phyloP scores from a whole-genome alignment of 2,329 filamentous ascomycete genomes.

The Myriangium duriaei region DNA sequence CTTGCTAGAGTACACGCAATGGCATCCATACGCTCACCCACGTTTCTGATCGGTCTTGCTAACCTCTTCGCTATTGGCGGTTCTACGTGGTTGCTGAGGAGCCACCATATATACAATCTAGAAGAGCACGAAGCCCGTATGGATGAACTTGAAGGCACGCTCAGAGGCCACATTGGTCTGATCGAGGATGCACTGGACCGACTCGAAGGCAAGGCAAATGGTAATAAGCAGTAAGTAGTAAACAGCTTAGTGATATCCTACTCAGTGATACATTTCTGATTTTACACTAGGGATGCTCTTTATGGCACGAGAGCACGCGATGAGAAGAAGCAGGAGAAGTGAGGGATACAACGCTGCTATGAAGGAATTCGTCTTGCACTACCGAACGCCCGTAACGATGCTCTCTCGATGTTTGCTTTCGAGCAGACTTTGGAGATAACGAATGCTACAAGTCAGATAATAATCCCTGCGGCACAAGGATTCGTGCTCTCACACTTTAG shows the following conservation, averaged over 20 bases:
- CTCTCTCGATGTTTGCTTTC: no score
- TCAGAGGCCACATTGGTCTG: slow-evolving; percentile 35
- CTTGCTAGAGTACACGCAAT: no score
- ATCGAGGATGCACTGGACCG: slow-evolving; percentile 35
- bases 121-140: slow-evolving; percentile 37
- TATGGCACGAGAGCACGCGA: slow-evolving; percentile 19
- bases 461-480: no score
- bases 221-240: slow-evolving; percentile 25
- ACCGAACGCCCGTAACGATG: no score
- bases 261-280: slow-evolving; percentile 3
- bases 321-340: slow-evolving; percentile 15
- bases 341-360: no score
- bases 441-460: no score
- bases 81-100: slow-evolving; percentile 12
- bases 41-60: slow-evolving; percentile 12
- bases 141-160: slow-evolving; percentile 36
- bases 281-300: slow-evolving; percentile 18
- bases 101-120: slow-evolving; percentile 30
- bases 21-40: slow-evolving; percentile 10
- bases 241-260: background rate
- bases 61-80: slow-evolving; percentile 13
- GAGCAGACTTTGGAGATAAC: no score
- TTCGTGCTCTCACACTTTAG: no score
- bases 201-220: slow-evolving; percentile 28
- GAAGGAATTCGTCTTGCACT: no score